A percentile compares a stretch with the other conserved stretches of the same genome.
These are phyloP conservation scores for Rhododendron mucronatum DNA, from an alignment of 148 eudicot species.

Conservation along the genomic window DNA sequence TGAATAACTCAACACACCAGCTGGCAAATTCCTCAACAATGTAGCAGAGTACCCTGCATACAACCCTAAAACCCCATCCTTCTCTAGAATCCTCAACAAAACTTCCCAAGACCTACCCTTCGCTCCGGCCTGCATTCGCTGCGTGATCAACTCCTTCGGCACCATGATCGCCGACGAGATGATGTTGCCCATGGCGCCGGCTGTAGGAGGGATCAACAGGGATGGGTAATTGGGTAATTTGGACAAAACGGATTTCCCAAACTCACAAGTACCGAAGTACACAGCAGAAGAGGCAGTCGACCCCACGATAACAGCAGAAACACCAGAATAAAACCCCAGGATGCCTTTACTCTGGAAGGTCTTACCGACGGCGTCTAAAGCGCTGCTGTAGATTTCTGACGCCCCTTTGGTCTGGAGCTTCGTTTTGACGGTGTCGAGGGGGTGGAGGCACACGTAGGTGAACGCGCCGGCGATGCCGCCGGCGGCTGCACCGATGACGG, in stretches of 20 bases:
- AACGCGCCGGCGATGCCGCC: conserved; percentile 90
- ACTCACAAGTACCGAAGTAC: conserved; percentile 91
- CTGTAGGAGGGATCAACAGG: conserved; percentile 69
- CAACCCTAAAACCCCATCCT: conserved; percentile 64
- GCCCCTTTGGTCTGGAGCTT: conserved; percentile 89
- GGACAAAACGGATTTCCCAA: conserved; percentile 63
- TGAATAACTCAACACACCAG: conserved; percentile 92
- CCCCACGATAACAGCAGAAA: conserved; percentile 85
- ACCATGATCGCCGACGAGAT: conserved; percentile 80
- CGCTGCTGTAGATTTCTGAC: conserved; percentile 51
- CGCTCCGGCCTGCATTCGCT: conserved; percentile 61
- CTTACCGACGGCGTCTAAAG: conserved; percentile 71
- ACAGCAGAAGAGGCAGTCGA: conserved; percentile 77
- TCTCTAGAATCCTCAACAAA: no score
- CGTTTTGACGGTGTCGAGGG: conserved; percentile 83
- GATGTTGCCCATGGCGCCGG: conserved; percentile 91
- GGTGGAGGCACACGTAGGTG: conserved; percentile 73
- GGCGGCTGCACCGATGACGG: conserved; percentile 72
- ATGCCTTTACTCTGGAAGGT: conserved; percentile 65
- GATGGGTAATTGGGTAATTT: conserved; percentile 31
- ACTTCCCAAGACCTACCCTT: no score
- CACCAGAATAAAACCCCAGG: conserved; percentile 77
- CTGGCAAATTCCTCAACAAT: conserved; percentile 80
- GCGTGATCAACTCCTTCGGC: conserved; percentile 78
- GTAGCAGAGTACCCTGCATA: conserved; percentile 92